These are phyloP conservation scores for Vitis hybrid DNA, from an alignment of 177 flowering plant genomes.

Conservation along the genomic window DNA sequence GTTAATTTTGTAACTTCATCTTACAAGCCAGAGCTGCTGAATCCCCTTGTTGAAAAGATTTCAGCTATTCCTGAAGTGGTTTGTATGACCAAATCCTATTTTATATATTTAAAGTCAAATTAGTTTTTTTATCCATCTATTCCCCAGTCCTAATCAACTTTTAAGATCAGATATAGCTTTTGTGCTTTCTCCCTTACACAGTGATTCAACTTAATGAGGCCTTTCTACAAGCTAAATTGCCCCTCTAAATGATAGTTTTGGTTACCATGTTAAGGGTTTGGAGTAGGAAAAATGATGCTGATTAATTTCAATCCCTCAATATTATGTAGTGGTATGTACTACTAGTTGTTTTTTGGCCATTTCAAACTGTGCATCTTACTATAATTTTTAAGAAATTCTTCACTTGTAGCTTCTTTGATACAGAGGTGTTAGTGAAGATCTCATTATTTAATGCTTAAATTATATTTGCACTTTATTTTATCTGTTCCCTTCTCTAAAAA, in stretches of 20 bases:
- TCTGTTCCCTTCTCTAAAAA: background rate
- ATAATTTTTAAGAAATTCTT: background rate
- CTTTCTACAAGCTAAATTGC: background rate
- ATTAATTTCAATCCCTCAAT: background rate
- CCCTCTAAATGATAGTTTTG: background rate
- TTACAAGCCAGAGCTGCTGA: constrained; percentile 78
- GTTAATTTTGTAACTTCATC: constrained; percentile 97
- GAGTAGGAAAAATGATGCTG: too few species aligned
- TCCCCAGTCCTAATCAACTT: background rate
- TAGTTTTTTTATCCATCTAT: background rate
- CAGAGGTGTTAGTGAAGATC: background rate
- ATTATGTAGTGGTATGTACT: too few species aligned
- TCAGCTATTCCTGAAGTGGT: constrained; percentile 90
- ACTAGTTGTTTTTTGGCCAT: background rate
- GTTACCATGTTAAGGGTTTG: background rate
- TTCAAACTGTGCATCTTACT: background rate
- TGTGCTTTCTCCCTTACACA: background rate
- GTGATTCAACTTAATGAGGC: background rate
- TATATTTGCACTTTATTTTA: background rate
- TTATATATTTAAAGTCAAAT: background rate
- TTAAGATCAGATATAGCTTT: background rate
- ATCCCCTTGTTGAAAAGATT: constrained; percentile 73
- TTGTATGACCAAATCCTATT: constrained; percentile 24
- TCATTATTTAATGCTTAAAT: background rate
- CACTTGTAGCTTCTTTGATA: background rate